Percentiles rank a stretch among this genome's conserved stretches.
Conservation (phyloP, 495 filamentous ascomycete genomes). For the Amphirosellinia nigrospora region DNA sequence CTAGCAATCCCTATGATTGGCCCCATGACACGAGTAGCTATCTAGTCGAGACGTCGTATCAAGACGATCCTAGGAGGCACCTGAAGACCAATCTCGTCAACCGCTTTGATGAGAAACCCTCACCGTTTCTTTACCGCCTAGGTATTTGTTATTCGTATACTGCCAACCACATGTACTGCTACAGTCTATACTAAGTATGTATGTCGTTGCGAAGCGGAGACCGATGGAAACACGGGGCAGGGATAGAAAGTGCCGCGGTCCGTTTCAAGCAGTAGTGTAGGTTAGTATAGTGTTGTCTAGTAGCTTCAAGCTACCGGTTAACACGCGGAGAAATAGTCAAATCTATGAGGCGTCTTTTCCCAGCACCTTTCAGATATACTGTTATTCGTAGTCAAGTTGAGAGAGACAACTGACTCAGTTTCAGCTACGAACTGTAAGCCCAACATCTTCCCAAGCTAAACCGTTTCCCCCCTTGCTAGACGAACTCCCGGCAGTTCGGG, state of each 20-base stretch:
- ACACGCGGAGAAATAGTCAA: slow-evolving; percentile 1
- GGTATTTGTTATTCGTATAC: neutral
- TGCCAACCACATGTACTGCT: no score
- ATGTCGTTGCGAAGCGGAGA: neutral
- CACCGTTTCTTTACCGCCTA: neutral
- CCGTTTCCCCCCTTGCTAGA: neutral
- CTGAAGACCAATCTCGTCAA: neutral
- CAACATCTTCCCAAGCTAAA: neutral
- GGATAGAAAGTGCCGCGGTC: neutral
- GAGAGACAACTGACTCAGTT: neutral
- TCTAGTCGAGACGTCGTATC: slow-evolving; percentile 3
- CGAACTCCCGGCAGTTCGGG: slow-evolving; percentile 11
- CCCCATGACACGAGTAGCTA: slow-evolving; percentile 5
- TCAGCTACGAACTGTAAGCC: slow-evolving; percentile 2
- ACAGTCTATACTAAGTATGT: neutral
- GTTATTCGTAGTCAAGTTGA: neutral
- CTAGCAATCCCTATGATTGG: neutral
- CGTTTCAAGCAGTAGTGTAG: no score
- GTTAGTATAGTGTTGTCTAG: slow-evolving; percentile 8
- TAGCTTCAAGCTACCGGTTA: neutral
- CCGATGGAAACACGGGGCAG: neutral
- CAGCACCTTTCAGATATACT: neutral
- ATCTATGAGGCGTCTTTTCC: neutral
- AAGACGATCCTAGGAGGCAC: neutral
- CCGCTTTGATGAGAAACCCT: neutral